These are phyloP conservation scores for Trametopsis cervina DNA, from an alignment of 768 basidiomycete genomes.

Conservation along the genomic window DNA sequence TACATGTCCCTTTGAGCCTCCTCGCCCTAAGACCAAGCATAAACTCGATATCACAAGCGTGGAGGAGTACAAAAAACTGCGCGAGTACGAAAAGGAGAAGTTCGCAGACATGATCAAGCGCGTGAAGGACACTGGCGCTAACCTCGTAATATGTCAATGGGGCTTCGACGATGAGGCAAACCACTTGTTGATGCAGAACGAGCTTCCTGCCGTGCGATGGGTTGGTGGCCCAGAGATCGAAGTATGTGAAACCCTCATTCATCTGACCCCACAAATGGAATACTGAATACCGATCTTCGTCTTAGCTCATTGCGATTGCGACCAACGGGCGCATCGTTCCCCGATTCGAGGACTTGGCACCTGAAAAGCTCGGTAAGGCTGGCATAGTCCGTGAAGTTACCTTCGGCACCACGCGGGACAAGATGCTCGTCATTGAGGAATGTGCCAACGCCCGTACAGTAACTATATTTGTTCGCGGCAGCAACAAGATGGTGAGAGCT, in stretches of 20 bases:
- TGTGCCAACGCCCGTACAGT: constrained; percentile 96
- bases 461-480: constrained; percentile 94
- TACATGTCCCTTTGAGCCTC: constrained; percentile 98
- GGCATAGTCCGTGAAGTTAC: constrained; percentile 91
- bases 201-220: constrained; percentile 96
- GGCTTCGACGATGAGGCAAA: constrained; percentile 99
- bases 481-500: constrained; percentile 89
- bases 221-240: constrained; percentile 99
- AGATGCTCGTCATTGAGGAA: constrained; percentile 99
- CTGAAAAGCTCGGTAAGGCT: constrained; percentile 88
- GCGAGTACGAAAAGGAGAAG: constrained; percentile 93
- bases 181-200: constrained; percentile 95
- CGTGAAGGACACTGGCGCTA: constrained; percentile 95
- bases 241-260: constrained; percentile 34
- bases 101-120: constrained; percentile 95
- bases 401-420: constrained; percentile 97
- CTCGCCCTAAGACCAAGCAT: constrained; percentile 98
- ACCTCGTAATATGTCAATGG: constrained; percentile 99
- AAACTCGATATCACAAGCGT: constrained; percentile 96
- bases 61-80: constrained; percentile 92
- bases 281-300: neutral
- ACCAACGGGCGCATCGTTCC: constrained; percentile 98
- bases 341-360: constrained; percentile 90
- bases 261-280: neutral
- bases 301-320: constrained; percentile 92